phyloP scores from a whole-genome alignment of 495 filamentous ascomycete species.

The Haplographium delicatum region DNA sequence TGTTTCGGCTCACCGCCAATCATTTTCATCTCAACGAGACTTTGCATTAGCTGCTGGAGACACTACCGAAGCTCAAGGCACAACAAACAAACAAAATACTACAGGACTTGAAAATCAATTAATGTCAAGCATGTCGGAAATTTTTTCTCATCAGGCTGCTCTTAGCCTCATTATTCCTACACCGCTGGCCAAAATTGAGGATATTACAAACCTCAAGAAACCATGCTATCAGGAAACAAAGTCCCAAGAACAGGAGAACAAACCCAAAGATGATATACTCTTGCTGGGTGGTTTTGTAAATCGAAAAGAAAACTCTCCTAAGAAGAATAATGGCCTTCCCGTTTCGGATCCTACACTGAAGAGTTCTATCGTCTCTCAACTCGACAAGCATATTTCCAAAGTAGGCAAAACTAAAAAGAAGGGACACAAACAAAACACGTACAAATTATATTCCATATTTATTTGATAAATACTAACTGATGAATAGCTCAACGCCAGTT shows the following conservation, averaged over 20 bases:
- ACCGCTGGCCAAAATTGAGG: too few relatives aligned
- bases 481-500: neutral
- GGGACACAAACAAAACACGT: too few relatives aligned
- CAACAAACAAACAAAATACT: too few relatives aligned
- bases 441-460: too few relatives aligned
- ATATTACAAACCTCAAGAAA: neutral
- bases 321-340: neutral
- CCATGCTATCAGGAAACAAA: neutral
- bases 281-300: neutral
- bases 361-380: neutral
- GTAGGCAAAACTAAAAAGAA: neutral
- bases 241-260: neutral
- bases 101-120: neutral
- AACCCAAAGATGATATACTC: neutral
- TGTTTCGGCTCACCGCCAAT: too few relatives aligned
- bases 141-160: conserved; percentile 5
- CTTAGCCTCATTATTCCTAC: conserved; percentile 3
- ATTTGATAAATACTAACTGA: too few relatives aligned
- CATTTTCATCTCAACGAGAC: neutral
- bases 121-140: conserved; percentile 2
- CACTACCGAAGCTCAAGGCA: too few relatives aligned
- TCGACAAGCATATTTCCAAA: neutral
- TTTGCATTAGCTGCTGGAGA: too few relatives aligned
- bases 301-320: conserved; percentile 9
- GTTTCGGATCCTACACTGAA: neutral